Base-by-base conservation (phyloP, 768 basidiomycete genomes). In the Paxillus ammoniavirescens region DNA sequence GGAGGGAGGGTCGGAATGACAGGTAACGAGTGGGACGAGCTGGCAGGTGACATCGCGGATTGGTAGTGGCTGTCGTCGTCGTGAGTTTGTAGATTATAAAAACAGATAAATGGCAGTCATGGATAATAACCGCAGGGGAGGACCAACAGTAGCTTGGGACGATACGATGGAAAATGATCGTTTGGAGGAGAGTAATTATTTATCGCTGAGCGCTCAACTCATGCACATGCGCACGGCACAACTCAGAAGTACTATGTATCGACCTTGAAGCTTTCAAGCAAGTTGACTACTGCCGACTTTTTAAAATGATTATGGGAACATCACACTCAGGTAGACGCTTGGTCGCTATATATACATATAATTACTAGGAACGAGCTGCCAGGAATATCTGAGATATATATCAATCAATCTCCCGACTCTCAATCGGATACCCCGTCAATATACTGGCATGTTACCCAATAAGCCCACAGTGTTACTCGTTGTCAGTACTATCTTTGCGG, bases 1-100 rank as follows among this genome's bases (percentile, higher is more conserved):
- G 77, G 77, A 44, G 77, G 75, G 31, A 78, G 72, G 13, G 74
- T 65, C 42, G 77, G 77, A 52, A 78, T 76, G 46, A 61, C 64
- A 28, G 68, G 68, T 38, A 70, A 55, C 12, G 71, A 61, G 56
- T 60, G 71, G 47, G 60, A 55, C 47, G 61, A 54, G 50, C 33
- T 56, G 41, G 52, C 14, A 17, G 52, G 57, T 38, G 55, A 52
- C 68, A 69, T 69, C 49, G 53, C 52, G n/a, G 50, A 42, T 49
- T 53, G 9, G 9, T 46, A 45, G 43, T 31, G 17, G 15, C n/a
- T 10, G 49, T 51, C 49, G 49, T 45, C 50, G 42, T 5, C 18
- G 28, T 28, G 14, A 28, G 18, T 48, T 21, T 12, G n/a, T 53
- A 7, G 10, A 31, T 37, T 45, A 50, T 37, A 50, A 50, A n/a